Evolutionary conservation across 371 early-diverging fungal species (phyloP).

Genomic region (Apophysomyces trapeziformis): DNA sequence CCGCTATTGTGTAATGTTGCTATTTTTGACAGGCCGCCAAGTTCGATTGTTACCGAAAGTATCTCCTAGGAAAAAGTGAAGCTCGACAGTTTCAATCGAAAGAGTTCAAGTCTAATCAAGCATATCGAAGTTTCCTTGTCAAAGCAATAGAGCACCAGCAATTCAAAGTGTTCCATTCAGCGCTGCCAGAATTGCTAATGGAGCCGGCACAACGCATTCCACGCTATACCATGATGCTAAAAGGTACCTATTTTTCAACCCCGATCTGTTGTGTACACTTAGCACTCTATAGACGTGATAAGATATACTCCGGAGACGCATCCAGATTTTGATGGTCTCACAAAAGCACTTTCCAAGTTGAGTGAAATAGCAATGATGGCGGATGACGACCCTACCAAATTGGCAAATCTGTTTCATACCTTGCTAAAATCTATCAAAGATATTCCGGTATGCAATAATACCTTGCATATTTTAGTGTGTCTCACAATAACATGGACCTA

Average conservation of each 20-base stretch:
- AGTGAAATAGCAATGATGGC: slow-evolving; percentile 47
- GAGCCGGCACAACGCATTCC: slow-evolving; percentile 53
- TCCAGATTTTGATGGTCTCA: slow-evolving; percentile 37
- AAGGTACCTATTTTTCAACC: slow-evolving; percentile 24
- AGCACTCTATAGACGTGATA: slow-evolving; percentile 31
- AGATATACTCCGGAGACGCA: slow-evolving; percentile 38
- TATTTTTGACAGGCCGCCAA: slow-evolving; percentile 30
- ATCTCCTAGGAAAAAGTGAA: slow-evolving; percentile 38
- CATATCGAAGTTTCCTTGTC: slow-evolving; percentile 37
- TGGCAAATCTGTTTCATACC: slow-evolving; percentile 44
- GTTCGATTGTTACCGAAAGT: slow-evolving; percentile 54
- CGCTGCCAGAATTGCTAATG: slow-evolving; percentile 41
- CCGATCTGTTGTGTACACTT: neutral
- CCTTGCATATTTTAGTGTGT: neutral
- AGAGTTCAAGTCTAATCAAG: slow-evolving; percentile 38
- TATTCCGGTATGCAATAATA: slow-evolving; percentile 37
- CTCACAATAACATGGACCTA: slow-evolving; percentile 14
- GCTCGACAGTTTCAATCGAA: slow-evolving; percentile 42
- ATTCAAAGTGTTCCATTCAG: slow-evolving; percentile 30
- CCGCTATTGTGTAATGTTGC: slow-evolving; percentile 1
- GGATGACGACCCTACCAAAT: slow-evolving; percentile 48
- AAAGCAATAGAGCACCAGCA: slow-evolving; percentile 37
- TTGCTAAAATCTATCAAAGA: slow-evolving; percentile 45
- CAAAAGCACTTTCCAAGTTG: slow-evolving; percentile 35
- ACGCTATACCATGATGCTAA: slow-evolving; percentile 52